These are phyloP conservation scores for Xylariales sp. DNA, from an alignment of 2,329 filamentous ascomycete genomes.

Conservation along the genomic window DNA sequence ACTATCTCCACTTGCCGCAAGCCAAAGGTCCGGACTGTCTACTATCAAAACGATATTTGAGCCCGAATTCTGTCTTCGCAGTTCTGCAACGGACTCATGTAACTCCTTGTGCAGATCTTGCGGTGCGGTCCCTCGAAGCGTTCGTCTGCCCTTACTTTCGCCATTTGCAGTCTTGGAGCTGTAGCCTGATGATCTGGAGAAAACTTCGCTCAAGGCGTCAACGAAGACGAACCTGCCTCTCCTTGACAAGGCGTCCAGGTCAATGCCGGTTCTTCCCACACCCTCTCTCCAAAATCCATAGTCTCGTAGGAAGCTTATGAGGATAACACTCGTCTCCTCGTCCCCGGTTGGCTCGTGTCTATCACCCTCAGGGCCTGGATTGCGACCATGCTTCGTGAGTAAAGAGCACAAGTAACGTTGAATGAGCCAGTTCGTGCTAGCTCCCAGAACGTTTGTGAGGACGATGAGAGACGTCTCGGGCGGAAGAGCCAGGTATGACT, in stretches of 20 bases:
- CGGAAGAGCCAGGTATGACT: constrained; percentile 58
- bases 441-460: constrained; percentile 63
- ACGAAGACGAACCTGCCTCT: constrained; percentile 65
- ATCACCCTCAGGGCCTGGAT: constrained; percentile 7
- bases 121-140: constrained; percentile 27
- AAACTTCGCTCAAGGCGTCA: constrained; percentile 65
- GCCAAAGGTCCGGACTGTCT: constrained; percentile 61
- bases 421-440: constrained; percentile 62
- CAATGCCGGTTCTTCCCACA: constrained; percentile 64
- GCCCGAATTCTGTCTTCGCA: constrained; percentile 18
- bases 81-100: constrained; percentile 32
- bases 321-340: constrained; percentile 52
- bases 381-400: constrained; percentile 23
- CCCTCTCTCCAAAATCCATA: constrained; percentile 74
- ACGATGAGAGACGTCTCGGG: constrained; percentile 57
- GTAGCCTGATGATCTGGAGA: constrained; percentile 20
- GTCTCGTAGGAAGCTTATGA: constrained; percentile 81
- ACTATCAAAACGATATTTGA: constrained; percentile 54
- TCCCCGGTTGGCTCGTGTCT: constrained; percentile 25
- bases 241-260: constrained; percentile 56
- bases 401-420: constrained; percentile 50
- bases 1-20: constrained; percentile 51
- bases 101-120: constrained; percentile 35
- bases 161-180: constrained; percentile 12
- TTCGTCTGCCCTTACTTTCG: constrained; percentile 10